These are phyloP conservation scores for Talaromyces rugulosus DNA, from an alignment of 2,329 filamentous ascomycete genomes.

Conservation along the genomic window DNA sequence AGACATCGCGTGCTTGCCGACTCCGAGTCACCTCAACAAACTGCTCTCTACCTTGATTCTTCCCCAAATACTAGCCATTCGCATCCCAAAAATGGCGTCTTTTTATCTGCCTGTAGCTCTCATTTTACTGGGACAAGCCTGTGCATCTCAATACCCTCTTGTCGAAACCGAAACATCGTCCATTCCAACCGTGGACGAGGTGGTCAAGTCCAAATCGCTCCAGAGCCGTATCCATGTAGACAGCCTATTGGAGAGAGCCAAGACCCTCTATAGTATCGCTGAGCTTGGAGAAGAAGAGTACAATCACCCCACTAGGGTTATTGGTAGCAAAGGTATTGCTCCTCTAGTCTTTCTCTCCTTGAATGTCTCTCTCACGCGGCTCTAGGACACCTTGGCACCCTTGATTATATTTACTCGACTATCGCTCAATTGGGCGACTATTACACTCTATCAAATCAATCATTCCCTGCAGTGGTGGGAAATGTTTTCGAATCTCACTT, in stretches of 20 bases:
- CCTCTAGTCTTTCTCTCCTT: constrained; percentile 8
- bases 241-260: constrained; percentile 56
- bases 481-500: constrained; percentile 57
- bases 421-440: constrained; percentile 40
- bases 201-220: constrained; percentile 47
- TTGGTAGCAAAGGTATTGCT: constrained; percentile 57
- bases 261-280: constrained; percentile 60
- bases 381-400: constrained; percentile 59
- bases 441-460: constrained; percentile 47
- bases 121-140: constrained; percentile 12
- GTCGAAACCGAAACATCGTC: not conserved
- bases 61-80: not conserved
- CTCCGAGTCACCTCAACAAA: not conserved
- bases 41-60: not conserved
- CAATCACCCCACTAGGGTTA: constrained; percentile 66
- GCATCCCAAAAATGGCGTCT: not conserved
- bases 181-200: constrained; percentile 16
- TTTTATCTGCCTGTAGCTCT: constrained; percentile 6
- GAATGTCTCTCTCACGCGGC: constrained; percentile 28
- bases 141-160: constrained; percentile 20
- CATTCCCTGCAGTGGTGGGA: constrained; percentile 58
- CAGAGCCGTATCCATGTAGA: constrained; percentile 49
- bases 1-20: not conserved
- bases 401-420: constrained; percentile 58
- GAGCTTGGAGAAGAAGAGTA: constrained; percentile 57